A percentile compares a stretch with the other conserved stretches of the same genome.
These are phyloP conservation scores for Plasmodium reichenowi DNA, from an alignment of 169 alveolate genomes.

Conservation along the genomic window DNA sequence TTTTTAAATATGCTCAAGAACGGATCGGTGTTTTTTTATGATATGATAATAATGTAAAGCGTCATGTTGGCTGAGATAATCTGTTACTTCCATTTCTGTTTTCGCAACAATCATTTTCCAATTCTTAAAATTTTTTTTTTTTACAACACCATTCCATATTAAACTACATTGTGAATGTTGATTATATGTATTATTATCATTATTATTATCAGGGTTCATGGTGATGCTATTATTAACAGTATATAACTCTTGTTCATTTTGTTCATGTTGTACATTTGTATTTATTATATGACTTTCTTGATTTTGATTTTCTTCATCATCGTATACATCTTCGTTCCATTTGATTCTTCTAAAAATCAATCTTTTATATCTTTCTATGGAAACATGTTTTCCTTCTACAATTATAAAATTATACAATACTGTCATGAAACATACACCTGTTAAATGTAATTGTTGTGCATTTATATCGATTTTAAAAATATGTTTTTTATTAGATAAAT, in stretches of 20 bases:
- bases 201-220: constrained; percentile 3
- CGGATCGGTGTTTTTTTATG: constrained; percentile 43
- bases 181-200: constrained; percentile 10
- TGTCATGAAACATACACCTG: constrained; percentile 90
- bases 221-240: too few relatives aligned
- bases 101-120: constrained; percentile 82
- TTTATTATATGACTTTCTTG: not conserved
- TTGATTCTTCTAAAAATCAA: constrained; percentile 85
- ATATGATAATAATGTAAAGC: constrained; percentile 72
- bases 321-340: constrained; percentile 81
- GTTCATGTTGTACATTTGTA: too few relatives aligned
- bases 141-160: constrained; percentile 87
- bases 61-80: constrained; percentile 33
- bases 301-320: constrained; percentile 25
- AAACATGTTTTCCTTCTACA: constrained; percentile 78
- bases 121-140: constrained; percentile 81
- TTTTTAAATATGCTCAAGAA: constrained; percentile 15
- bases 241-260: too few relatives aligned
- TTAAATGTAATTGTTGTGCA: constrained; percentile 92
- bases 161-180: constrained; percentile 83
- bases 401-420: constrained; percentile 54
- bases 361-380: constrained; percentile 84
- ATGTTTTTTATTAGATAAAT: constrained; percentile 80
- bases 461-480: constrained; percentile 88
- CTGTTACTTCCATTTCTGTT: constrained; percentile 63